Evolutionary conservation across 306 rosid genomes (phyloP), one percentile per base, ranked within the genome.

Genomic region (Adenanthera pavonina): DNA sequence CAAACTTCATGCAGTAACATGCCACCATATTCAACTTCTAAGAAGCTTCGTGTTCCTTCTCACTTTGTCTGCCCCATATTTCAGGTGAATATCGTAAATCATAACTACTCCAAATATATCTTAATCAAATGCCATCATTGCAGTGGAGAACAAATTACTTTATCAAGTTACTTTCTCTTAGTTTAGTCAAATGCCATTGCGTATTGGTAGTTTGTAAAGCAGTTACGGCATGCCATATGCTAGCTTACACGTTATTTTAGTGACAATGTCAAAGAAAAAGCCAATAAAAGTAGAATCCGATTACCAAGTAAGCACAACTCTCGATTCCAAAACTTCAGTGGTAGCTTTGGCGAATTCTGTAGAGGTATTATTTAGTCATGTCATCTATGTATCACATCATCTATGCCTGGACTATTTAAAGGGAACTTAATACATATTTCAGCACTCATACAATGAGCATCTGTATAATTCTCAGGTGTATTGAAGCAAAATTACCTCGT

Each of bases 21-120:
- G 30, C 77, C 87, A 30, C 81, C 87, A 4, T 76, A 38, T 84
- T 76, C 71, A 72, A 79, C 80, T 78, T 85, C 89, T 44, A 93
- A 91, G 89, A 92, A 93, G 84, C 92, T 74, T 84, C 89, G 89
- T 49, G 76, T 80, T 72, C 99, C 99, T 71, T 89, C 99, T 75
- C 97, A 95, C 85, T 95, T 95, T 82, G 87, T 92, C 47, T 95
- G 99, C 85, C 99, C 99, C 84, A 95, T 93, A 83, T 78, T 90
- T 71, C 99, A 94, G 98, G 98, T 94, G 80, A 89, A 40, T 82
- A 78, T 72, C 66, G 60, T 47, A 77, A 47, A 25, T 25, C 30
- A 25, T 25, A 25, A n/a, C 34, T 53, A 72, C 65, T 86, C 46
- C 75, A 66, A 51, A 51, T 57, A 25, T 77, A 69, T 69, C 43